Base-by-base conservation (phyloP, 129 eudicot genomes). In the Flaveria sonorensis region DNA sequence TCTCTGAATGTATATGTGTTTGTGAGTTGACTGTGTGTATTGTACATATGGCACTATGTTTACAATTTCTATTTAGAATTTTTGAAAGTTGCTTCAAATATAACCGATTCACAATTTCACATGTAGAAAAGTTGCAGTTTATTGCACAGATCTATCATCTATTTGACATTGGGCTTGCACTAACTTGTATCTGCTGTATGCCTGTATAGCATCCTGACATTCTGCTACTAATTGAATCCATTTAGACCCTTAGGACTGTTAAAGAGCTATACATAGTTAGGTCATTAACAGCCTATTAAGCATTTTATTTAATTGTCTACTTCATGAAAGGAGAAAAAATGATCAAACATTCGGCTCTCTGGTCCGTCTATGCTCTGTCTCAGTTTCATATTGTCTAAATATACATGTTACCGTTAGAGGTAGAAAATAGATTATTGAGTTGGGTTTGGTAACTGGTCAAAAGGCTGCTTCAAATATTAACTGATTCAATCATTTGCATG, bases 161-260 rank as follows among this genome's bases (percentile, higher is more conserved):
- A 66, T n/a, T 6, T 32, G 24, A 65, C 26, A 65, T 7, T 2
- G 53, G 66, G 20, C 51, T 72, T 72, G 53, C 18, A 65, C 11
- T 68, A 42, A 36, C 51, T 40, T 66, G 71, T 30, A 39, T 66
- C n/a, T n/a, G n/a, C n/a, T n/a, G n/a, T 66, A 9, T 68, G 15
- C 43, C 4, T 19, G 36, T 42, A 39, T 67, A 8, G 32, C 72
- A 42, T 18, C 19, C 18, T 43, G 30, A 20, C 72, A 20, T 57
- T 40, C 0, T 57, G 47, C 36, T 50, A 32, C 10, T 65, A 50
- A 18, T 71, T 50, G 43, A 50, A 65, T 32, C 4, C 51, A 14
- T 50, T 13, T 48, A 32, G 21, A 50, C 11, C n/a, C 12, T 7
- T 57, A 7, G 68, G 42, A 36, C 1, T 15, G 21, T 30, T 28